A percentile compares a stretch with the other conserved stretches of the same genome.
These are phyloP conservation scores for Solanum neorickii DNA, from an alignment of 257 asterid species.

Conservation along the genomic window DNA sequence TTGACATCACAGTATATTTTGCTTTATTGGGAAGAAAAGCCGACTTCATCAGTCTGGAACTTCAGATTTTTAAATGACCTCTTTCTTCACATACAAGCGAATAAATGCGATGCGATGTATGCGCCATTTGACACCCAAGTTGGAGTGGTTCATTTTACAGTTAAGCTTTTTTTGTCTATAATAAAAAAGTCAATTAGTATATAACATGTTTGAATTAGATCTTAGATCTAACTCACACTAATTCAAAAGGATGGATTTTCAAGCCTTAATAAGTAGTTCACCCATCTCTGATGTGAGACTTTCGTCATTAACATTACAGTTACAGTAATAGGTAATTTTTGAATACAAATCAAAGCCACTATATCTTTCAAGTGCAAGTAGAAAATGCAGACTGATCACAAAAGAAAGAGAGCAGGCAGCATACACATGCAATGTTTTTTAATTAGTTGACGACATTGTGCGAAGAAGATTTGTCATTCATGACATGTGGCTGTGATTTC, in stretches of 20 bases:
- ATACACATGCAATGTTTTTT: background rate
- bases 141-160: background rate
- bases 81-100: background rate
- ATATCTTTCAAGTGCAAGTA: background rate
- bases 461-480: background rate
- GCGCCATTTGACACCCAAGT: background rate
- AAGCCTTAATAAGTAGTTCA: too few species aligned
- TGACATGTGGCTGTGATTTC: background rate
- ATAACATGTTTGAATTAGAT: too few species aligned
- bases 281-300: too few species aligned
- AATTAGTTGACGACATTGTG: background rate
- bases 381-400: background rate
- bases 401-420: background rate
- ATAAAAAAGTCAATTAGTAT: background rate
- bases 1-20: background rate
- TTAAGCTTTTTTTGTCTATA: background rate
- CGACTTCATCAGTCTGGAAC: background rate
- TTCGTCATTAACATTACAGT: too few species aligned
- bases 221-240: too few species aligned
- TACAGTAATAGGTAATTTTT: background rate
- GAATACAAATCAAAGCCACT: background rate
- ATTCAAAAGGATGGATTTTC: too few species aligned
- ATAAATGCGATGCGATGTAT: background rate
- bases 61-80: background rate
- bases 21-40: background rate